These are phyloP conservation scores for Penicillium riverlandense DNA, from an alignment of 495 filamentous ascomycete genomes.

Conservation along the genomic window DNA sequence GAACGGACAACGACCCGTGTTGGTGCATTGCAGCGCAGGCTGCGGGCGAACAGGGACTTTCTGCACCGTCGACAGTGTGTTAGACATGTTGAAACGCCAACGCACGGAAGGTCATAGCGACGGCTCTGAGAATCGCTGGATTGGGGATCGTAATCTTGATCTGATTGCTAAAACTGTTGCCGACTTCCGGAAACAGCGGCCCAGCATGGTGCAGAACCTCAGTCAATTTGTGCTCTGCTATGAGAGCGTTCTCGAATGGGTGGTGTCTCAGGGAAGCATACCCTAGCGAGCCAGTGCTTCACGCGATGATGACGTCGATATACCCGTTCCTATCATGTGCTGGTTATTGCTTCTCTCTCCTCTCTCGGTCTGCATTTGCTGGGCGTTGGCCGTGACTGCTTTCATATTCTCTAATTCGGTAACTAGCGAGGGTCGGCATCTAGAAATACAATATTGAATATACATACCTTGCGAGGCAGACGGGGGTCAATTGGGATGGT, in stretches of 20 bases:
- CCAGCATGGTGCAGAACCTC: conserved; percentile 96
- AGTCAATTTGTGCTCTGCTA: conserved; percentile 95
- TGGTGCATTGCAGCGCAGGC: conserved; percentile 94
- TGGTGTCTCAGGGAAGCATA: conserved; percentile 40
- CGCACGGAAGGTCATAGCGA: conserved; percentile 21
- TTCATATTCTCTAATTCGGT: no score
- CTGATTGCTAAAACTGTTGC: conserved; percentile 79
- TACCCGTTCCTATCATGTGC: background rate
- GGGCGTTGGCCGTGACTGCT: no score
- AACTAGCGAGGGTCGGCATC: no score
- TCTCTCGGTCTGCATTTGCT: no score
- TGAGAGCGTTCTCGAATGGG: conserved; percentile 90
- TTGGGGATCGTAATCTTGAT: conserved; percentile 56
- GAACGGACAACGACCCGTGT: conserved; percentile 54
- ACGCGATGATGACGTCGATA: background rate
- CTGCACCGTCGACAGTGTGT: conserved; percentile 89
- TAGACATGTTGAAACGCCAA: conserved; percentile 87
- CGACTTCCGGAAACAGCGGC: conserved; percentile 77
- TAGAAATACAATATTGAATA: no score
- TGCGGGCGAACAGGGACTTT: conserved; percentile 95
- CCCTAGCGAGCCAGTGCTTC: no score
- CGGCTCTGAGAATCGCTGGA: conserved; percentile 34
- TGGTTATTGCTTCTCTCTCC: no score
- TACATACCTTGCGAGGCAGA: no score
- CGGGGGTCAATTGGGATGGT: no score